Base-by-base conservation (phyloP, 352 stramenopile species). In the Globisporangium lucens region DNA sequence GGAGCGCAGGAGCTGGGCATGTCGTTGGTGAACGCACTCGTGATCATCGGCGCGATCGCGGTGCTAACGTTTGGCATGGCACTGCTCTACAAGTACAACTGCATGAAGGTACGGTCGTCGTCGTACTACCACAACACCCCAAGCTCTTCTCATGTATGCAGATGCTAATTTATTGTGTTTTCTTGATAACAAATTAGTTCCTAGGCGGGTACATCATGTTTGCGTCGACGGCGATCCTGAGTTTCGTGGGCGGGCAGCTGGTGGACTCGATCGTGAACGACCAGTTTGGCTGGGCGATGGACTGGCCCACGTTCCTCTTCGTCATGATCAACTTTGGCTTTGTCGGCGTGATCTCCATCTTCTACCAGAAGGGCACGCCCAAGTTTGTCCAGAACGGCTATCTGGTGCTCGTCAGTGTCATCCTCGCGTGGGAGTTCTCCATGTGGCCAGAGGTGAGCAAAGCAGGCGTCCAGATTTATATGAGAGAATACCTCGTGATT, bases 341-440 rank as follows among this genome's bases (percentile, higher is more conserved):
- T 49, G 89, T 97, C 17, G 90, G 89, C 17, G 86, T 97, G 9
- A 83, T 97, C 52, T 82, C 86, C 30, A 96, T 97, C 60, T 97
- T 98, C 67, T 97, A 95, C 73, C 89, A 95, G 73, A 94, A 92
- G 65, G 85, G 87, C 12, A 90, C 77, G 29, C 73, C 87, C 51
- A 93, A 91, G 71, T 65, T 94, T 52, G 70, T 99, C 7, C 96
- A 97, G 65, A 97, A 99, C 72, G 82, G 78, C 6, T 99, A 99
- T 76, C 74, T 99, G 22, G 89, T 99, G 55, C 75, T 92, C 36
- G 97, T 98, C 33, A 98, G 90, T 60, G 94, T 99, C 20, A 98
- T 99, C 66, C 83, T 99, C 65, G 96, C 96, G 20, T 99, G 97
- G 95, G 86, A 99, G 68, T 91, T 99, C 43, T 97, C 91, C 53